phyloP scores from a whole-genome alignment of 148 eudicot species.

The Beta vulgaris region DNA sequence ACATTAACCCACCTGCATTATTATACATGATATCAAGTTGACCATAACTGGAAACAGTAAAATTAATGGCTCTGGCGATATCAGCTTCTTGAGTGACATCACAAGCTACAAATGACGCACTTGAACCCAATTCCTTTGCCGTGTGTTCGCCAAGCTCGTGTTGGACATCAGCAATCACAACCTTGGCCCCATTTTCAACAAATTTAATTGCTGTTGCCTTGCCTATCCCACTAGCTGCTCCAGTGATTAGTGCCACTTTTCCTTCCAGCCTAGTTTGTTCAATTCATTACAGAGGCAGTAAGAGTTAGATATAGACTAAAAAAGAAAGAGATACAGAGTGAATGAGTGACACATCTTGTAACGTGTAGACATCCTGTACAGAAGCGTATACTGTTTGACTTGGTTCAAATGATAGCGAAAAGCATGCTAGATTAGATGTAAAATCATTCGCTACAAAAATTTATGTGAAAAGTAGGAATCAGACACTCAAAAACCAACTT shows the following conservation, averaged over 20 bases:
- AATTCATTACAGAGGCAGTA: not conserved
- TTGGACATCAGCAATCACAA: slow-evolving; percentile 70
- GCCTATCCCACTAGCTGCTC: slow-evolving; percentile 86
- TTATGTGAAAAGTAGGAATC: not conserved
- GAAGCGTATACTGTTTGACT: not conserved
- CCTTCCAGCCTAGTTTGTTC: slow-evolving; percentile 55
- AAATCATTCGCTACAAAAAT: not conserved
- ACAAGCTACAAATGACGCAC: slow-evolving; percentile 57
- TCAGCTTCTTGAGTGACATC: slow-evolving; percentile 69
- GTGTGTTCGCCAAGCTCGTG: slow-evolving; percentile 34
- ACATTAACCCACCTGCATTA: slow-evolving; percentile 53
- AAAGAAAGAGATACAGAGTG: not conserved
- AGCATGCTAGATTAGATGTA: not conserved
- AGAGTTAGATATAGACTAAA: not conserved
- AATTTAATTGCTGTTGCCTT: slow-evolving; percentile 61
- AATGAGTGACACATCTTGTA: not conserved
- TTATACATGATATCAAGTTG: slow-evolving; percentile 83
- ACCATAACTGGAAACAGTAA: slow-evolving; percentile 43
- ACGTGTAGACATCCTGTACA: not conserved
- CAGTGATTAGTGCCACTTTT: slow-evolving; percentile 83
- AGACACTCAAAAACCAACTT: not conserved
- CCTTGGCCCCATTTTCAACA: slow-evolving; percentile 69
- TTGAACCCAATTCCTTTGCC: slow-evolving; percentile 44
- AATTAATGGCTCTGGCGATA: slow-evolving; percentile 52
- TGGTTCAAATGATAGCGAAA: not conserved